Base-by-base conservation (phyloP, 257 asterid species). In the Penstemon barbatus region DNA sequence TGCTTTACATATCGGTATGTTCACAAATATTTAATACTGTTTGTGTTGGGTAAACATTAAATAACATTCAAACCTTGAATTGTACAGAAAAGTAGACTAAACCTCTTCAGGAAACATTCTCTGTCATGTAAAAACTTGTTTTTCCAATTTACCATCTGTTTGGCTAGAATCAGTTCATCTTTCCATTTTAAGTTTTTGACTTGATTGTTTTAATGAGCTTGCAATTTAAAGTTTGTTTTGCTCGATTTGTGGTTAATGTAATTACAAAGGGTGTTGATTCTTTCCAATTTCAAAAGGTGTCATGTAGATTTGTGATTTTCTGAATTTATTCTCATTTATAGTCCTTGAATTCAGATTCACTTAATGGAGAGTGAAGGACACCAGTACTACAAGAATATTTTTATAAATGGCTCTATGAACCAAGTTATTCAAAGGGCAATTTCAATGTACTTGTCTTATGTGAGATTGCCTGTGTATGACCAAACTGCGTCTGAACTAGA, bases 1-100 rank as follows among this genome's bases (percentile, higher is more conserved):
- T 75, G 46, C 70, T 74, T n/a, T 74, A 74, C 46, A 55, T 68
- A 3, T 53, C 66, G 55, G 78, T 68, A 42, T 3, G 74, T 74
- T 7, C 53, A 13, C 0, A 56, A 37, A 42, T 7, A 43, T 43
- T 7, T 6, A 13, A 8, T 40, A 38, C 3, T 61, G 4, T 39
- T n/a, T 42, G 5, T 41, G 5, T 61, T 61, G 51, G 33, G 33
- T 25, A 25, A 25, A 25, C 33, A 25, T 1, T 25, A 25, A 25
- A 25, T 25, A 25, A 0, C 33, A 25, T 25, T 25, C 33, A 1
- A 25, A 25, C 33, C 33, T 0, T 25, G 33, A 25, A 25, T 25
- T 25, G 33, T 25, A 25, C 33, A 25, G 33, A 25, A 46, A 5
- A 5, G 9, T 46, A 46, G 51, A 7, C 54, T 49, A 9, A 49